Evolutionary conservation across 73 alveolate genomes (phyloP).

Genomic region (Paramecium biaurelia): DNA sequence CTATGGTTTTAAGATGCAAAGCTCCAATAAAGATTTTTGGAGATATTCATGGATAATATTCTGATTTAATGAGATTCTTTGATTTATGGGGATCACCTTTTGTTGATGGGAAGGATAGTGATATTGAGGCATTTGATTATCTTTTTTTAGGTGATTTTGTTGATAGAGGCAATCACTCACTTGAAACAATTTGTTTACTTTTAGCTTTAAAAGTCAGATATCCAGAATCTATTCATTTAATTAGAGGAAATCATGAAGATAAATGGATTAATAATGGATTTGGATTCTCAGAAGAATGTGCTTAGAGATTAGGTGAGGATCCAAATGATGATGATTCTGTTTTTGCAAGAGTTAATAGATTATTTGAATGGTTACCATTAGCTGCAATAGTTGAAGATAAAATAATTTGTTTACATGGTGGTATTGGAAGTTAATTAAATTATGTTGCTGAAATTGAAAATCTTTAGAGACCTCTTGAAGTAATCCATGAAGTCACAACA

Average conservation of each 20-base stretch:
- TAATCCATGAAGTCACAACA: conserved; percentile 88
- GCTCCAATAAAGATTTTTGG: conserved; percentile 96
- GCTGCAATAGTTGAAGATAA: conserved; percentile 94
- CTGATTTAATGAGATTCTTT: conserved; percentile 94
- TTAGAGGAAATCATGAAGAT: conserved; percentile 92
- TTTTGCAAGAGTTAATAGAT: conserved; percentile 85
- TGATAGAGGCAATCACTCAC: conserved; percentile 91
- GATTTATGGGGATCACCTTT: conserved; percentile 93
- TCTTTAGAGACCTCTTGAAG: conserved; percentile 91
- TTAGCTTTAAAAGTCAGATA: conserved; percentile 91
- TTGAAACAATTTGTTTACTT: conserved; percentile 87
- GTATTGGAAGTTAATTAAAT: conserved; percentile 90
- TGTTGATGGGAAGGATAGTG: conserved; percentile 82
- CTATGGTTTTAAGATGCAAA: conserved; percentile 65
- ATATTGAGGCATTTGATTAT: conserved; percentile 86
- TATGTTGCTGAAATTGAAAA: conserved; percentile 85
- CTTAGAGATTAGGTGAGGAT: conserved; percentile 97
- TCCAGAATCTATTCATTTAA: conserved; percentile 86
- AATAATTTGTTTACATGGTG: conserved; percentile 94
- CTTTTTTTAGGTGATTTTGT: conserved; percentile 94
- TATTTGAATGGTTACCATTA: conserved; percentile 94
- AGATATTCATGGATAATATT: conserved; percentile 92
- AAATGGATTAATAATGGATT: conserved; percentile 73
- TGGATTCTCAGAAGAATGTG: conserved; percentile 99
- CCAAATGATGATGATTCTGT: conserved; percentile 86